These are phyloP conservation scores for Sisymbrium altissimum DNA, from an alignment of 345 rosid species.

Conservation along the genomic window DNA sequence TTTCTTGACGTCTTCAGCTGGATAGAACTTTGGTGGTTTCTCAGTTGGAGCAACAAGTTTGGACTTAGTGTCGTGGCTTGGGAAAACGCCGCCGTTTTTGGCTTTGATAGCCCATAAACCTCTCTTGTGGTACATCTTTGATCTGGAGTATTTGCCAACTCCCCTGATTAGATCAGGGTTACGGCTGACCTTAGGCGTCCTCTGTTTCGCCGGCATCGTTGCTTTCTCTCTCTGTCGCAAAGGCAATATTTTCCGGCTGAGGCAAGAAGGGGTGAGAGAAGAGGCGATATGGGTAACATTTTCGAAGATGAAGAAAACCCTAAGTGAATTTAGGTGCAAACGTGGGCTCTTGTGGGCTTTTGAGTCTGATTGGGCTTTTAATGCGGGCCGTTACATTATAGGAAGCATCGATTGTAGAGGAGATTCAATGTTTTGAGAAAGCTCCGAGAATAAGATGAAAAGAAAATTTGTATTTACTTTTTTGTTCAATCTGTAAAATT, in stretches of 20 bases:
- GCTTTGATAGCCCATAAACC: slow-evolving; percentile 80
- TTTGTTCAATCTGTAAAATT: too few relatives aligned
- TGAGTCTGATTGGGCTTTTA: background rate
- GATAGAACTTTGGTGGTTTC: slow-evolving; percentile 52
- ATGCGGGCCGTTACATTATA: background rate
- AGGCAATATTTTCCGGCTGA: background rate
- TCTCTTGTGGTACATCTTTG: slow-evolving; percentile 60
- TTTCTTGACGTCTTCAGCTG: slow-evolving; percentile 79
- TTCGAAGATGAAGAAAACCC: too few relatives aligned
- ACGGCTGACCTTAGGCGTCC: slow-evolving; percentile 36
- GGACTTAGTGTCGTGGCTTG: slow-evolving; percentile 62
- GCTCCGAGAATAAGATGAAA: too few relatives aligned
- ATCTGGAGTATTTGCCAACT: slow-evolving; percentile 53
- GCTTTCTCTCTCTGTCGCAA: background rate
- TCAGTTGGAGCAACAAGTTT: slow-evolving; percentile 43
- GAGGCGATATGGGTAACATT: too few relatives aligned
- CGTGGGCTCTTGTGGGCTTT: too few relatives aligned
- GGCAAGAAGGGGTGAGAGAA: too few relatives aligned
- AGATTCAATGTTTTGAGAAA: too few relatives aligned
- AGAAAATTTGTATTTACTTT: too few relatives aligned
- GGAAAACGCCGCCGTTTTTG: slow-evolving; percentile 77
- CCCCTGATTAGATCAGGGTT: slow-evolving; percentile 55
- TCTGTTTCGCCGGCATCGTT: slow-evolving; percentile 43
- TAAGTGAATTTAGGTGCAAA: too few relatives aligned
- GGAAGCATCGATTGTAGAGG: too few relatives aligned